Conservation (phyloP, 2,329 filamentous ascomycete species). For the Alternaria triticina region DNA sequence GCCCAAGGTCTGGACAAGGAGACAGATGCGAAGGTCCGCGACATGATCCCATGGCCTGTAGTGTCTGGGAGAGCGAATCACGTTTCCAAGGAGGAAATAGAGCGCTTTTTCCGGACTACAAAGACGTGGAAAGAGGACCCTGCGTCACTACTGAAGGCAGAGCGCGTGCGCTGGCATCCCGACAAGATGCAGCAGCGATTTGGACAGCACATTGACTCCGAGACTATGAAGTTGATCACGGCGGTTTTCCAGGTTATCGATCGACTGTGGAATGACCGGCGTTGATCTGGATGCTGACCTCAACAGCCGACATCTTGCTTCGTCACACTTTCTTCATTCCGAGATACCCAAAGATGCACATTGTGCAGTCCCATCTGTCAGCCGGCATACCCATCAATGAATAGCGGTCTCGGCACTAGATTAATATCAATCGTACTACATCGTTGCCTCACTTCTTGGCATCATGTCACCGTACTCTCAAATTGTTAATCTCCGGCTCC, state of each 20-base stretch:
- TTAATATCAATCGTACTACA: slow-evolving; percentile 3
- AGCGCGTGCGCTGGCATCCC: slow-evolving; percentile 94
- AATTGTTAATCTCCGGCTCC: neutral
- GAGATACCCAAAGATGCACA: neutral
- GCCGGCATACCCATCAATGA: neutral
- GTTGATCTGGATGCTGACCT: slow-evolving; percentile 3
- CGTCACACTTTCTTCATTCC: neutral
- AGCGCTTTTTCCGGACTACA: slow-evolving; percentile 71
- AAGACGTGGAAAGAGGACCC: slow-evolving; percentile 51
- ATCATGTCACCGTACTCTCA: neutral
- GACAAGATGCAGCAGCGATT: slow-evolving; percentile 96
- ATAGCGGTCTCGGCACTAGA: neutral
- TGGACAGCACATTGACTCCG: slow-evolving; percentile 71
- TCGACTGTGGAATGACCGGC: slow-evolving; percentile 71
- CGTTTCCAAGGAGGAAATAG: slow-evolving; percentile 66
- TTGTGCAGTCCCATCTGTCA: neutral
- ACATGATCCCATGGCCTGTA: slow-evolving; percentile 75
- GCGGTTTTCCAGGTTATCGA: slow-evolving; percentile 93
- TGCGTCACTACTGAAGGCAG: slow-evolving; percentile 70
- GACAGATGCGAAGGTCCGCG: slow-evolving; percentile 29
- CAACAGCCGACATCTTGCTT: neutral
- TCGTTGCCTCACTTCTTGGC: slow-evolving; percentile 1
- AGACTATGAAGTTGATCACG: slow-evolving; percentile 79
- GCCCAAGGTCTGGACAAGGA: slow-evolving; percentile 16
- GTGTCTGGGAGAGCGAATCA: slow-evolving; percentile 64